A percentile compares a stretch with the other conserved stretches of the same genome.
These are phyloP conservation scores for Hypoxylon perforatum DNA, from an alignment of 495 filamentous ascomycete genomes.

Conservation along the genomic window DNA sequence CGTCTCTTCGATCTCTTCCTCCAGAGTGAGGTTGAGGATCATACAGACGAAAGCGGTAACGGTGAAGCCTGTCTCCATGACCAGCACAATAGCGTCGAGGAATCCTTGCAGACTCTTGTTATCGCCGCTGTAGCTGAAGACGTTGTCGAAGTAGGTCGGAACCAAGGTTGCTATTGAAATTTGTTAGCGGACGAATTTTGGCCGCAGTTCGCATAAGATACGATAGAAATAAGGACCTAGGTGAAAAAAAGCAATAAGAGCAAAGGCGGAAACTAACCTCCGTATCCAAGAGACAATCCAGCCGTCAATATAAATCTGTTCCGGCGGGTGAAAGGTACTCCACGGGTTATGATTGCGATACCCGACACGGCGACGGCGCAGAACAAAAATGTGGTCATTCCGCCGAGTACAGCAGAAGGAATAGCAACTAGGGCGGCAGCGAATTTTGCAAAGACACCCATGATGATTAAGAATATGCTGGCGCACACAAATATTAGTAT, in stretches of 20 bases:
- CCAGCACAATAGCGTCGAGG: constrained; percentile 81
- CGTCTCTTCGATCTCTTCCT: constrained; percentile 74
- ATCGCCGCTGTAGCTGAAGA: constrained; percentile 77
- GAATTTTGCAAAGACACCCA: constrained; percentile 93
- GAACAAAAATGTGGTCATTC: constrained; percentile 96
- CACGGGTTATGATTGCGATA: constrained; percentile 81
- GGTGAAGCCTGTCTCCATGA: constrained; percentile 83
- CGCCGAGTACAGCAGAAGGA: constrained; percentile 82
- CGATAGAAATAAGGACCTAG: no score
- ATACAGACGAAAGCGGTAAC: constrained; percentile 78
- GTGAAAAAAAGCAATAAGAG: no score
- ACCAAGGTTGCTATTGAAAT: constrained; percentile 73
- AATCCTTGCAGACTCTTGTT: constrained; percentile 80
- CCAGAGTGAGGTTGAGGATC: constrained; percentile 76
- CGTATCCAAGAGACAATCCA: constrained; percentile 78
- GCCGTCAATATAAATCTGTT: constrained; percentile 91
- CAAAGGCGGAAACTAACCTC: constrained; percentile 40
- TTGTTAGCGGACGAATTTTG: no score
- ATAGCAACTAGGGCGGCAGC: constrained; percentile 89
- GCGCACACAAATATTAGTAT: constrained; percentile 47
- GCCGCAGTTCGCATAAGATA: no score
- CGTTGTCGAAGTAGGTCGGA: constrained; percentile 77
- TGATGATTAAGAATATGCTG: constrained; percentile 85
- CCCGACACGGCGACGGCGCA: constrained; percentile 85
- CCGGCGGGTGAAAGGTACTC: constrained; percentile 80